Evolutionary conservation across 2,329 filamentous ascomycete genomes (phyloP).

Genomic region (Venturia oleaginea): DNA sequence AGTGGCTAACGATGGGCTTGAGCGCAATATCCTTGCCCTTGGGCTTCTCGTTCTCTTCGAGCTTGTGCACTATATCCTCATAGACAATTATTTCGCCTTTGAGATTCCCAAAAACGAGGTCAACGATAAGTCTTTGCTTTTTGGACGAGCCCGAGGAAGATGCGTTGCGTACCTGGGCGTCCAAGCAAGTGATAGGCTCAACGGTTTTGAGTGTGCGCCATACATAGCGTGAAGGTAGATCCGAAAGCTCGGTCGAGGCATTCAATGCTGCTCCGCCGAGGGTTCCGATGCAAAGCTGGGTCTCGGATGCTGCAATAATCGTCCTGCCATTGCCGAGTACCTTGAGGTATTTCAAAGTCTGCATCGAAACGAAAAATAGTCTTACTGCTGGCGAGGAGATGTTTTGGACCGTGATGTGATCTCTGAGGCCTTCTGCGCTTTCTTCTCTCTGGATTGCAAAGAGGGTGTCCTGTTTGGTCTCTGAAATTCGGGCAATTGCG

Average conservation of each 20-base stretch:
- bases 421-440: not conserved
- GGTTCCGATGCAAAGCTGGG: conserved; percentile 51
- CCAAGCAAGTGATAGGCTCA: conserved; percentile 58
- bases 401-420: not conserved
- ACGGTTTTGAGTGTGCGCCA: conserved; percentile 30
- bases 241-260: conserved; percentile 9
- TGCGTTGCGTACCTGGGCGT: conserved; percentile 40
- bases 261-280: not conserved
- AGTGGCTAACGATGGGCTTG: conserved; percentile 63
- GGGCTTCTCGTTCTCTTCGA: conserved; percentile 37
- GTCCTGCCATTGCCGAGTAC: conserved; percentile 47
- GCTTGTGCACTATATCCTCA: conserved; percentile 57
- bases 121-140: conserved; percentile 24
- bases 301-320: conserved; percentile 47
- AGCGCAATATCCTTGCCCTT: conserved; percentile 30
- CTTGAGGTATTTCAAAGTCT: conserved; percentile 30
- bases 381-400: conserved; percentile 1
- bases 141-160: conserved; percentile 16
- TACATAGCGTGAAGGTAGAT: not conserved
- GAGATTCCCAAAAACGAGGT: conserved; percentile 68
- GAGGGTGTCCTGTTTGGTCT: conserved; percentile 25
- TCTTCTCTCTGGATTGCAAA: conserved; percentile 29
- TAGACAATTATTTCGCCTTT: conserved; percentile 76
- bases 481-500: conserved; percentile 23
- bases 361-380: conserved; percentile 21